phyloP scores from a whole-genome alignment of 805 yeast genomes.

The Aciculoconidium aculeatum region DNA sequence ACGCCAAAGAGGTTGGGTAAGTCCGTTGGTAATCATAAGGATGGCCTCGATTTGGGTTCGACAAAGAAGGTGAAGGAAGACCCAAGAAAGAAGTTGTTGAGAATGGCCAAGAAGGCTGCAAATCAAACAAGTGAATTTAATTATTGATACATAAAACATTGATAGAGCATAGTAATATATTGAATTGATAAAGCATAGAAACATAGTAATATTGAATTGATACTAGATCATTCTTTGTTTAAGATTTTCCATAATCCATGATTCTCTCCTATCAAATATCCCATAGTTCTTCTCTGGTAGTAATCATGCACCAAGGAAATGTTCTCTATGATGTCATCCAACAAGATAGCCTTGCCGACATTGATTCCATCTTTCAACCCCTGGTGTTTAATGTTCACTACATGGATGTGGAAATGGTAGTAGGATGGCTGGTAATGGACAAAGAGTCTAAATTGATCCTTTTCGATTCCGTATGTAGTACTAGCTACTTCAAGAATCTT shows the following conservation, averaged over 20 bases:
- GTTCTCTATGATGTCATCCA: slow-evolving; percentile 78
- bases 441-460: slow-evolving; percentile 65
- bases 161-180: not conserved
- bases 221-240: too few species aligned
- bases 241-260: slow-evolving; percentile 71
- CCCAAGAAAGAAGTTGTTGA: slow-evolving; percentile 66
- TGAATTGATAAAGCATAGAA: not conserved
- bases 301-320: slow-evolving; percentile 55
- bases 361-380: slow-evolving; percentile 64
- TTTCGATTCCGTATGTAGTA: slow-evolving; percentile 32
- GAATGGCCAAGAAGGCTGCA: slow-evolving; percentile 67
- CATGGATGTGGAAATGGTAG: slow-evolving; percentile 91
- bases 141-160: slow-evolving; percentile 24
- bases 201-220: too few species aligned
- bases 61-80: slow-evolving; percentile 46
- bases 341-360: slow-evolving; percentile 73
- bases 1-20: slow-evolving; percentile 78
- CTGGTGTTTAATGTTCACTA: slow-evolving; percentile 66
- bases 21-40: slow-evolving; percentile 14
- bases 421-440: slow-evolving; percentile 95
- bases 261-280: slow-evolving; percentile 68
- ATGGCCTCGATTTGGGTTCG: not conserved
- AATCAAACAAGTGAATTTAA: slow-evolving; percentile 72
- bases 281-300: slow-evolving; percentile 49
- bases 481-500: slow-evolving; percentile 43